Evolutionary conservation across 23 red algal species (phyloP).

Genomic region (Rhodosorus marinus): DNA sequence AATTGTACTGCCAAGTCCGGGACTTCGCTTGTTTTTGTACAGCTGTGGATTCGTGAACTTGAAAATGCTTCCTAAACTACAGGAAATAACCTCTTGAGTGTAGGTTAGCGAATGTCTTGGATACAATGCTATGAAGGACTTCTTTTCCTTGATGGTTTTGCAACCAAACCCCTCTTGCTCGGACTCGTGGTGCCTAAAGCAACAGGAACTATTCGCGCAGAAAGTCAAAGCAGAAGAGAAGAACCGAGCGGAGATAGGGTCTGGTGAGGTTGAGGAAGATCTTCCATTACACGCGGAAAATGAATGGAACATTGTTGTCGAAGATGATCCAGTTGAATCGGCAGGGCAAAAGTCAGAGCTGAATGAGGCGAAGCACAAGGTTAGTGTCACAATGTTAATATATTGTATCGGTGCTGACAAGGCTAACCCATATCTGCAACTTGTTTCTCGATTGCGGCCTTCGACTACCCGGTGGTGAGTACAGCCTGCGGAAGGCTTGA

Average conservation of each 20-base stretch:
- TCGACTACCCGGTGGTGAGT: too few species aligned
- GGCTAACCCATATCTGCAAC: not conserved
- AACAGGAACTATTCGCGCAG: not conserved
- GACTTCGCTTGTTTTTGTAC: too few species aligned
- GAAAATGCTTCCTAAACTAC: too few species aligned
- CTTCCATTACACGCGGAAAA: constrained; percentile 35
- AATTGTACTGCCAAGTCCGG: too few species aligned
- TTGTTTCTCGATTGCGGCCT: too few species aligned
- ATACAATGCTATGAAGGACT: constrained; percentile 51
- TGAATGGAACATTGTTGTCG: constrained; percentile 50
- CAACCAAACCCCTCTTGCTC: constrained; percentile 34
- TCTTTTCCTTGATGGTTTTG: constrained; percentile 26
- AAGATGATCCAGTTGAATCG: not conserved
- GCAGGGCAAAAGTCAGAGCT: too few species aligned
- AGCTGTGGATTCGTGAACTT: too few species aligned
- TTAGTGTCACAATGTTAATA: not conserved
- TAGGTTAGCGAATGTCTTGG: constrained; percentile 61
- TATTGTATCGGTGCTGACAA: not conserved
- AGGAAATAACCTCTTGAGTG: too few species aligned
- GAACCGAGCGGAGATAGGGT: not conserved
- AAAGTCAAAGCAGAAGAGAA: not conserved
- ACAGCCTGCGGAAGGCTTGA: too few species aligned
- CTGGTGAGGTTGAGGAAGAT: constrained; percentile 7
- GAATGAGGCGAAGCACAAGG: not conserved
- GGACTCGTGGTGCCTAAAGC: constrained; percentile 34